Evolutionary conservation across 352 stramenopile genomes (phyloP), one percentile per base, ranked within the genome.

Genomic region (Phytophthora colocasiae): DNA sequence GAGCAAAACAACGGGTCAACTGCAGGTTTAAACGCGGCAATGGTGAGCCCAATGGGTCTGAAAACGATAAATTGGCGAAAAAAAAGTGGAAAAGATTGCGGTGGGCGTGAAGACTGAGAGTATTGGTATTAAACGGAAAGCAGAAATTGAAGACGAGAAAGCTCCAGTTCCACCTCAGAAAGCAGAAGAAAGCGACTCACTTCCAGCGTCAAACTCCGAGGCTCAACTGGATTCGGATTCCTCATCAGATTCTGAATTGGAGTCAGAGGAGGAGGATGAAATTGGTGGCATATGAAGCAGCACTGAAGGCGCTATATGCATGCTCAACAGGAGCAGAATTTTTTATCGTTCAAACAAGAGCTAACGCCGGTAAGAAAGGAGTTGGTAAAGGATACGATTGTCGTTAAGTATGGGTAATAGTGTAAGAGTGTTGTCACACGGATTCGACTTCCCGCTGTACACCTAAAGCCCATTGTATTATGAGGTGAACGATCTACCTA

Each of bases 291-390:
- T n/a, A 39, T 15, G 51, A 62, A 51, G 43, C 43, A 49, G 43
- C 57, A 17, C n/a, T 31, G 44, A 61, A 46, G 24, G 11, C 54
- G 4, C 22, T 61, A n/a, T 22, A 61, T 41, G 31, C 39, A 47
- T 10, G 8, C 40, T 47, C 15, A 29, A 24, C 12, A 14, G 4
- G 7, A n/a, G 22, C 2, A 22, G 6, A 5, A 26, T 17, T 8
- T n/a, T n/a, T n/a, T n/a, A n/a, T n/a, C n/a, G 1, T 12, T n/a
- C 6, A 40, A 10, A 22, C 24, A 31, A 7, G 24, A 44, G 1
- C 8, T 8, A 3, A 34, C 31, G 15, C 50, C 11, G 34, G 6
- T 6, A n/a, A n/a, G n/a, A n/a, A n/a, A n/a, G n/a, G n/a, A n/a
- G n/a, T n/a, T n/a, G n/a, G n/a, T 6, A 11, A 14, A 46, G 8